These are phyloP conservation scores for Phtheirospermum japonicum DNA, from an alignment of 257 asterid genomes.

Conservation along the genomic window DNA sequence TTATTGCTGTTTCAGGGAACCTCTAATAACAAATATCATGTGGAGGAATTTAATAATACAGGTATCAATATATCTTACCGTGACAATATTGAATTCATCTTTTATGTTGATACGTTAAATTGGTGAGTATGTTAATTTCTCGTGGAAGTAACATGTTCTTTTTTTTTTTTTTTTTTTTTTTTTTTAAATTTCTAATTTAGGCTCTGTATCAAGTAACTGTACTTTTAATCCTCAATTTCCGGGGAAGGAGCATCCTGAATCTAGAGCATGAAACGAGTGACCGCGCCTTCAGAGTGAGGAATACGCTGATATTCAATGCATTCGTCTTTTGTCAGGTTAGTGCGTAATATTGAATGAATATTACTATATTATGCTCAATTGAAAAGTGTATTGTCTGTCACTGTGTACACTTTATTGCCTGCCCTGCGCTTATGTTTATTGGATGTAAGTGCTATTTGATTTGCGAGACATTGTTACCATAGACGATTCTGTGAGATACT, in stretches of 20 bases:
- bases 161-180: slow-evolving; percentile 28
- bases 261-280: slow-evolving; percentile 42
- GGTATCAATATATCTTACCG: slow-evolving; percentile 38
- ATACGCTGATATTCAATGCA: slow-evolving; percentile 84
- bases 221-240: slow-evolving; percentile 78
- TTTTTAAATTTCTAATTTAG: too few species aligned
- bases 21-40: slow-evolving; percentile 92
- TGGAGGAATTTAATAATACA: slow-evolving; percentile 93
- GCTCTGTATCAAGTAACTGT: slow-evolving; percentile 89
- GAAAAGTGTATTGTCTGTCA: neutral
- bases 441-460: slow-evolving; percentile 2
- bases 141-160: neutral
- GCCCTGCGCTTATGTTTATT: neutral
- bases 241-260: slow-evolving; percentile 60
- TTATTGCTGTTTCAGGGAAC: slow-evolving; percentile 64
- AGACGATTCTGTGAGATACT: neutral
- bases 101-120: neutral
- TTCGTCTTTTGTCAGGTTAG: slow-evolving; percentile 88
- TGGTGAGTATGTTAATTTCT: slow-evolving; percentile 2
- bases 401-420: neutral
- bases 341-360: neutral
- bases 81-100: neutral
- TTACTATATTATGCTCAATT: slow-evolving; percentile 1
- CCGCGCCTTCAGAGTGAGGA: slow-evolving; percentile 66
- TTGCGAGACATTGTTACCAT: neutral